Evolutionary conservation across 108 stramenopile species (phyloP), one percentile per base, ranked within the genome.

Genomic region (Skeletonema grethae): DNA sequence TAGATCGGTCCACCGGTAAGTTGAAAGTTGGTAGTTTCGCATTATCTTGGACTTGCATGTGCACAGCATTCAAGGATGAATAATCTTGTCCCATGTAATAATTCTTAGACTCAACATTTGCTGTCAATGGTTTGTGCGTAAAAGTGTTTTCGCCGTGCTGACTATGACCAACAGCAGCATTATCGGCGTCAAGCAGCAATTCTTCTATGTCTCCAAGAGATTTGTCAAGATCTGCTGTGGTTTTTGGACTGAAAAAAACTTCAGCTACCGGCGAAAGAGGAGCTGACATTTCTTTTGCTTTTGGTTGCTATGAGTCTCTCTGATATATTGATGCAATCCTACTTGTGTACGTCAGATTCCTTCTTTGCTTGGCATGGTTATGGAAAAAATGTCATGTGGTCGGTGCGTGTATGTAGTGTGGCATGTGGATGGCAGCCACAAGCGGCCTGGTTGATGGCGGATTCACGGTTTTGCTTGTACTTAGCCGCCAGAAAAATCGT

Each of bases 21-120:
- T 86, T 85, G 45, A 87, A 88, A 0, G 86, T 88, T 30, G 93
- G 86, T 3, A 94, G 68, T 41, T 83, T 88, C n/a, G 90, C 87
- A 74, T 94, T 94, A 41, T 90, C 87, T 65, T 94, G 93, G 0
- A 90, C 65, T 30, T 90, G 86, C 89, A 94, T 94, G 34, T 94
- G 92, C 1, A 93, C 92, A 20, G 89, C 85, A 69, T 90, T 90
- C 50, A 53, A 75, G 0, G 68, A 50, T 10, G 57, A 15, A 20
- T 72, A 57, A 24, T 63, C 39, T 12, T 67, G 53, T 24, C 31
- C 24, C 15, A 7, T 61, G 38, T 70, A 36, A 43, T 35, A 2
- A 15, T 20, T 53, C 2, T 22, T 22, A 22, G 50, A 53, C 4
- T 53, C 22, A 1, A 22, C 0, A 15, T 32, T 63, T 18, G 15